Base-by-base conservation (phyloP, 2,329 filamentous ascomycete species). In the Graphiopsis chlorocephala region DNA sequence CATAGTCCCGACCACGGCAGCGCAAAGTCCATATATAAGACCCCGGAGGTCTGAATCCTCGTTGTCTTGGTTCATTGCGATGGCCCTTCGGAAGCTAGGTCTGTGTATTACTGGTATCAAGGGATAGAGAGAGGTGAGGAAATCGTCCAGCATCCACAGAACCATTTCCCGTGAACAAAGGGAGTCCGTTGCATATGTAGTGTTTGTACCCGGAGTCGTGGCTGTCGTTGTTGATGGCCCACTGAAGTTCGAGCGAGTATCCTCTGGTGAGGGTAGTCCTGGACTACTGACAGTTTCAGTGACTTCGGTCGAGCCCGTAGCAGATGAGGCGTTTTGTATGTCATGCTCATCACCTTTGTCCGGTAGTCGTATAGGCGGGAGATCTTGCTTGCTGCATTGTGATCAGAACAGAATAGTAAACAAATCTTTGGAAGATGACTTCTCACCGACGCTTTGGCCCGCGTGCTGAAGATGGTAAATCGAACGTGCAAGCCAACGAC, bases 131-230 rank as follows among this genome's bases (percentile, higher is more conserved):
- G 17, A 45, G 15, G 38, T 53, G 11, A 64, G n/a, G 28, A 38
- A 64, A 25, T 64, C 62, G 23, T 64, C 45, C n/a, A 64, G 31
- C 62, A 64, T 64, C 42, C 53, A 38, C 1, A 64, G 31, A 20
- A 64, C 38, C 15, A 64, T 28, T 20, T 57, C 55, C 2, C 62
- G 53, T 11, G 62, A 31, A n/a, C 62, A 64, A 11, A 64, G 31
- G 20, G 47, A 10, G 14, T 64, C 62, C 15, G 62, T 64, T 23
- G 29, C 53, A 38, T 59, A 52, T n/a, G 5, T n/a, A 17, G 12
- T n/a, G 6, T 15, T 52, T 23, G 25, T 20, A 17, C 47, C 23
- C 0, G 58, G 42, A 33, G 42, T 50, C 2, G 29, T 23, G 28
- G 12, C 28, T 50, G 23, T 33, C 23, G 35, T 17, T 11, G 48